phyloP scores from a whole-genome alignment of 306 rosid species.

The Cicer cuneatum region DNA sequence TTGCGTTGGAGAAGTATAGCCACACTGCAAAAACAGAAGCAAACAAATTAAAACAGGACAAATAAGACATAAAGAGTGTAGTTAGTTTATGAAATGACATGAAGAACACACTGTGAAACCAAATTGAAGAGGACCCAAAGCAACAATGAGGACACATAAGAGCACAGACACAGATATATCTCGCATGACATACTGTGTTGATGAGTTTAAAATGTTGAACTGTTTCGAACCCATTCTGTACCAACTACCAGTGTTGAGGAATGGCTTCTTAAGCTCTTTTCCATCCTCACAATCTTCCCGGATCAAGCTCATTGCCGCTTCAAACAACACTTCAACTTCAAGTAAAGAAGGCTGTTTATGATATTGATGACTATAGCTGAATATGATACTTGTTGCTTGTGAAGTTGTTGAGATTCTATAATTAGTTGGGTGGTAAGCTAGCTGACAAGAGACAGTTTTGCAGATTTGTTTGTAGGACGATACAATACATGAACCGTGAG shows the following conservation, averaged over 20 bases:
- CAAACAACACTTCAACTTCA: neutral
- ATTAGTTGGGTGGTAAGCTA: too few relatives aligned
- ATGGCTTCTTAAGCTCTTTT: constrained; percentile 69
- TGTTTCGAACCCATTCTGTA: constrained; percentile 77
- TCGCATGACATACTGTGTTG: constrained; percentile 59
- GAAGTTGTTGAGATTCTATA: too few relatives aligned
- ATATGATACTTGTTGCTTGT: too few relatives aligned
- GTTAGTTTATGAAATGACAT: too few relatives aligned
- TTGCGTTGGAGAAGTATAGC: constrained; percentile 87
- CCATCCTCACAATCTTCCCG: constrained; percentile 50
- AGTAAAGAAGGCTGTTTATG: neutral
- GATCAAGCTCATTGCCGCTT: neutral
- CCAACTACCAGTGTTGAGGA: constrained; percentile 85
- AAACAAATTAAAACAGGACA: too few relatives aligned
- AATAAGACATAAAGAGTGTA: too few relatives aligned
- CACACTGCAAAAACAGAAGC: constrained; percentile 39
- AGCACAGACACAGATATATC: constrained; percentile 72
- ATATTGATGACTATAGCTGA: too few relatives aligned
- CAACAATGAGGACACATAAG: constrained; percentile 78
- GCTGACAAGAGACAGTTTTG: too few relatives aligned
- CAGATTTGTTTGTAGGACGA: too few relatives aligned
- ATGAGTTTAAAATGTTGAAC: constrained; percentile 60
- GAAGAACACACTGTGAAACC: constrained; percentile 59
- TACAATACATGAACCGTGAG: too few relatives aligned
- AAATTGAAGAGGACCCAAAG: constrained; percentile 83